A percentile compares a stretch with the other conserved stretches of the same genome.
phyloP scores from a whole-genome alignment of 2,329 filamentous ascomycete species.

The Clarireedia homoeocarpa region DNA sequence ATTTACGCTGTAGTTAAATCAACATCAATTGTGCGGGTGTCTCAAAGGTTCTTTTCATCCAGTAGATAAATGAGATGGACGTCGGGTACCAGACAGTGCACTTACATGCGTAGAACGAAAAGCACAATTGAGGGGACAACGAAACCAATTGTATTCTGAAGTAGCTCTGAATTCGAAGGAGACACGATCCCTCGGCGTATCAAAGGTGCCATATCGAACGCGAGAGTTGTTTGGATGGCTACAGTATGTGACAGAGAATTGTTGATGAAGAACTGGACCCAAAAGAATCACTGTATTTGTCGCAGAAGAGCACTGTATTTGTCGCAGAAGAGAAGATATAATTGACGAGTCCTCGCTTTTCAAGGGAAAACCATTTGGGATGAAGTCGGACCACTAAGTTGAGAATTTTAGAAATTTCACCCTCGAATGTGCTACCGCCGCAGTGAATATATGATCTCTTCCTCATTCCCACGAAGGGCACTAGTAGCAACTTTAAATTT shows the following conservation, averaged over 20 bases:
- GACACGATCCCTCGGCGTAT: slow-evolving; percentile 11
- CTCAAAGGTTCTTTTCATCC: no score
- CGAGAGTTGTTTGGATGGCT: neutral
- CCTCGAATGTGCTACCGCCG: no score
- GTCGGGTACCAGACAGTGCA: neutral
- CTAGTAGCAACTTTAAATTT: slow-evolving; percentile 8
- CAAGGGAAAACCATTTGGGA: neutral
- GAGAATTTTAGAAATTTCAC: neutral
- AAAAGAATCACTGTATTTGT: no score
- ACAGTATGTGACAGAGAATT: neutral
- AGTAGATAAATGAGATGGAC: neutral
- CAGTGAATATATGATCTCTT: neutral
- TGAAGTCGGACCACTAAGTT: neutral
- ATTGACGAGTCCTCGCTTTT: neutral
- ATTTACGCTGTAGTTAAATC: slow-evolving; percentile 12
- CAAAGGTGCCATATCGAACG: neutral
- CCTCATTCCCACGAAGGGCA: neutral
- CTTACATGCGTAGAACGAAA: slow-evolving; percentile 18
- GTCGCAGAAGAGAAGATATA: no score
- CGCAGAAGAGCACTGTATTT: no score
- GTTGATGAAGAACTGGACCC: neutral
- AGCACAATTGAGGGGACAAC: slow-evolving; percentile 14
- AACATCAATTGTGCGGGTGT: neutral
- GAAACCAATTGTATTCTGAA: slow-evolving; percentile 20
- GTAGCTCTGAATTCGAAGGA: slow-evolving; percentile 15